phyloP scores from a whole-genome alignment of 2,329 filamentous ascomycete species.

The Colletotrichum karsti region DNA sequence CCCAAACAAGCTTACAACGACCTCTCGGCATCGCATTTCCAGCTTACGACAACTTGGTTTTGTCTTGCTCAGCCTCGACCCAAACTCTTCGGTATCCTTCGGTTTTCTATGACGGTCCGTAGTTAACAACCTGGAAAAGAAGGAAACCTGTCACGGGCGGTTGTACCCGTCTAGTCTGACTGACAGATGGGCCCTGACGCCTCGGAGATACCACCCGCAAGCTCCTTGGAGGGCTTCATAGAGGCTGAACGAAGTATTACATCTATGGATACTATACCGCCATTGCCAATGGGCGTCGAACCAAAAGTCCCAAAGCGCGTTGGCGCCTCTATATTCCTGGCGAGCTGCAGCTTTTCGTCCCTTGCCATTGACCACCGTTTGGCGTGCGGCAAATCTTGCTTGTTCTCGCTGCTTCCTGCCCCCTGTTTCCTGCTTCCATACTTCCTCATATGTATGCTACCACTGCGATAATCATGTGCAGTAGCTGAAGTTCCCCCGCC shows the following conservation, averaged over 20 bases:
- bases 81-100: not conserved
- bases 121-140: not conserved
- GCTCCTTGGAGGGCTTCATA: not conserved
- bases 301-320: not conserved
- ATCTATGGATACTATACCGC: not conserved
- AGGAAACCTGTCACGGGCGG: not conserved
- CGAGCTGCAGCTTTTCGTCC: conserved; percentile 18
- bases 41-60: not conserved
- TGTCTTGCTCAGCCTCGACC: not conserved
- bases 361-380: too few species aligned
- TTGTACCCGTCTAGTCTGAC: not conserved
- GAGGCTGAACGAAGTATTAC: too few species aligned
- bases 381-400: too few species aligned
- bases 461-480: not conserved
- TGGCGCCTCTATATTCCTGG: not conserved
- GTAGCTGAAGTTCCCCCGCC: not conserved
- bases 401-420: not conserved
- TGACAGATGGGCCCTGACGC: not conserved
- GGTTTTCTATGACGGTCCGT: not conserved
- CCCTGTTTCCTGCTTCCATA: not conserved
- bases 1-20: not conserved
- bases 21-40: not conserved
- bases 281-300: not conserved
- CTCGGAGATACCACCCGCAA: not conserved
- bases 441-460: not conserved